Evolutionary conservation across 1,284 basidiomycete species (phyloP).

Genomic region (Pholiota adiposa): DNA sequence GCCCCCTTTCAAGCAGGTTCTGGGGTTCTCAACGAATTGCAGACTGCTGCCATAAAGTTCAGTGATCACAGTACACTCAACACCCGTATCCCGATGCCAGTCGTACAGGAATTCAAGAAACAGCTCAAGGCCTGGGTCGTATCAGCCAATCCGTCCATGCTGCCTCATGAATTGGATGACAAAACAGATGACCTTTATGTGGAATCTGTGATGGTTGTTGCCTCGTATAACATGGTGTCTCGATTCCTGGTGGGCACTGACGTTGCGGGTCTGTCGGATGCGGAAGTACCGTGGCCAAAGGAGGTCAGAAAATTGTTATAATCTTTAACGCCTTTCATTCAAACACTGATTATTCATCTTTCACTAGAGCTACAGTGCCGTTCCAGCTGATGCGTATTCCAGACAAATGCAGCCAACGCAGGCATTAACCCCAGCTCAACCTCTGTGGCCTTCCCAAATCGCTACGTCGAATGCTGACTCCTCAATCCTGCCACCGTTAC

Average conservation of each 20-base stretch:
- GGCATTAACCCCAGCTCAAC: no score
- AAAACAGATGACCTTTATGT: constrained; percentile 48
- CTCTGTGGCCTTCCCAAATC: no score
- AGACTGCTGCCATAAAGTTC: constrained; percentile 48
- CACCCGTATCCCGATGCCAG: constrained; percentile 40
- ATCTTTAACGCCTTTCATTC: no score
- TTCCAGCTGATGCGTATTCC: no score
- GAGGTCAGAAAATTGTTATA: constrained; percentile 43
- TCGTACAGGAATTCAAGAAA: constrained; percentile 34
- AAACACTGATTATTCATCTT: no score
- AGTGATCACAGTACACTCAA: constrained; percentile 51
- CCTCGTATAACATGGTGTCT: constrained; percentile 61
- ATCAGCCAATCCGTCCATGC: constrained; percentile 21
- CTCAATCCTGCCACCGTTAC: no score
- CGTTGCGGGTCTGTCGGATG: constrained; percentile 49
- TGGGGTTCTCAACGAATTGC: constrained; percentile 42
- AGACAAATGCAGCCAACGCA: no score
- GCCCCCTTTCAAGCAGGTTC: constrained; percentile 37
- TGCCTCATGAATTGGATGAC: constrained; percentile 26
- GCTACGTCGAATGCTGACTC: no score
- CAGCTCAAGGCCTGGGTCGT: constrained; percentile 32
- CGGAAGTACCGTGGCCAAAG: constrained; percentile 49
- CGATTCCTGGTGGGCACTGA: constrained; percentile 57
- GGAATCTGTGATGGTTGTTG: constrained; percentile 51
- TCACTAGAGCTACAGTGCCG: no score